phyloP scores from a whole-genome alignment of 2,329 filamentous ascomycete genomes.

The Colletotrichum sp. region DNA sequence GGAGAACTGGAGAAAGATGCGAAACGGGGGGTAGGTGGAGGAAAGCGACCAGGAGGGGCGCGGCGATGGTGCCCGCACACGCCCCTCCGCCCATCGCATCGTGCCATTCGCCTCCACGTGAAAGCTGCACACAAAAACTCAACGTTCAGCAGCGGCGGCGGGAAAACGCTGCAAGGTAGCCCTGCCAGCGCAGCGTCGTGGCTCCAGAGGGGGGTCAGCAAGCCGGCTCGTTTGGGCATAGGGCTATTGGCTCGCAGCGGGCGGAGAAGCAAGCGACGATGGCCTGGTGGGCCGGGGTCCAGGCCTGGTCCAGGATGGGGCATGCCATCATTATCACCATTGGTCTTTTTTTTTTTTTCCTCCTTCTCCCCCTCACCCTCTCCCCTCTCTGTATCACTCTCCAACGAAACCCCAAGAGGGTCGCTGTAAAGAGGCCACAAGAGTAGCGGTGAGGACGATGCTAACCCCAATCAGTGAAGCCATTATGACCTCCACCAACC shows the following conservation, averaged over 20 bases:
- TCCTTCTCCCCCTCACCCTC: neutral
- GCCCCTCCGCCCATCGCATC: conserved; percentile 10
- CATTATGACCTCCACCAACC: conserved; percentile 16
- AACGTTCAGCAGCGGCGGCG: conserved; percentile 12
- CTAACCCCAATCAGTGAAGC: conserved; percentile 23
- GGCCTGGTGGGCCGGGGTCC: conserved; percentile 2
- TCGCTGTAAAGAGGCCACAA: conserved; percentile 23
- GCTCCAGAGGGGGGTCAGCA: conserved; percentile 18
- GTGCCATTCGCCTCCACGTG: conserved; percentile 20
- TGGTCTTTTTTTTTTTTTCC: neutral
- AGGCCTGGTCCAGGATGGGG: conserved; percentile 3
- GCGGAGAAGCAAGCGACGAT: conserved; percentile 16
- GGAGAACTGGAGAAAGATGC: neutral
- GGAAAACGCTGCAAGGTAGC: conserved; percentile 16
- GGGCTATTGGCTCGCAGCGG: conserved; percentile 11
- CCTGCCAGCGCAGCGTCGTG: conserved; percentile 17
- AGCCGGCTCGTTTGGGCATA: conserved; percentile 15
- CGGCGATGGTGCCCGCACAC: neutral
- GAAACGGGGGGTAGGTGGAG: neutral
- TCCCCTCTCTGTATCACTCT: neutral
- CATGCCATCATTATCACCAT: neutral
- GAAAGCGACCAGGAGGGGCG: neutral
- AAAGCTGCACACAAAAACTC: conserved; percentile 16
- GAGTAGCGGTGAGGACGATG: conserved; percentile 25
- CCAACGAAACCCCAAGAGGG: conserved; percentile 9